A percentile compares a stretch with the other conserved stretches of the same genome.
phyloP scores from a whole-genome alignment of 2,329 filamentous ascomycete species.

The Fusarium vanettenii region DNA sequence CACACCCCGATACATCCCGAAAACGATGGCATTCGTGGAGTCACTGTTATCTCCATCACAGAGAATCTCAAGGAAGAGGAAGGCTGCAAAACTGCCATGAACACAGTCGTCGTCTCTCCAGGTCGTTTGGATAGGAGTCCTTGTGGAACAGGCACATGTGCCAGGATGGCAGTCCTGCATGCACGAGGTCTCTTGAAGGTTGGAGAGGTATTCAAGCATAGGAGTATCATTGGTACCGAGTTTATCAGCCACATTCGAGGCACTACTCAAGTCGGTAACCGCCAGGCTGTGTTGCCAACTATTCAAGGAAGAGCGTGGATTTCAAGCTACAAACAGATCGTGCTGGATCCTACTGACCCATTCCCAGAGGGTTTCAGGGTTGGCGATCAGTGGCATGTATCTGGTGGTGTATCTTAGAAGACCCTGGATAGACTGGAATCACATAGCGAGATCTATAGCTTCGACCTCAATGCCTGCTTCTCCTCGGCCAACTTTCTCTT shows the following conservation, averaged over 20 bases:
- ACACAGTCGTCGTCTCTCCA: constrained; percentile 58
- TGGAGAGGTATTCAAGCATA: constrained; percentile 52
- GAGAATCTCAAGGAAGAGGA: constrained; percentile 44
- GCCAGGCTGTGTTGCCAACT: constrained; percentile 53
- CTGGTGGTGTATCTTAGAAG: neutral
- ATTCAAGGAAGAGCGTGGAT: constrained; percentile 60
- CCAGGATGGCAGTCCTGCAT: constrained; percentile 57
- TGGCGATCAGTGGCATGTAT: neutral
- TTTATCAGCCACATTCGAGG: constrained; percentile 54
- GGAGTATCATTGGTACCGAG: constrained; percentile 56
- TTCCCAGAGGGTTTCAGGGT: neutral
- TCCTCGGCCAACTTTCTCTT: constrained; percentile 29
- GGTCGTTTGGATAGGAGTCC: constrained; percentile 59
- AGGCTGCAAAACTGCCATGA: constrained; percentile 46
- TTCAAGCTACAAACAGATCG: constrained; percentile 55
- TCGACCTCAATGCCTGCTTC: neutral
- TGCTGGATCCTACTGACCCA: constrained; percentile 49
- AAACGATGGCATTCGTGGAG: constrained; percentile 54
- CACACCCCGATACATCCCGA: constrained; percentile 56
- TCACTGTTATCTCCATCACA: constrained; percentile 53
- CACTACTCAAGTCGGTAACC: constrained; percentile 51
- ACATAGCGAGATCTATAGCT: neutral
- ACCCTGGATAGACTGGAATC: too few species aligned
- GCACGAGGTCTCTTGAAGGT: constrained; percentile 52
- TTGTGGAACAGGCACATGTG: constrained; percentile 58